Base-by-base conservation (phyloP, 2,329 filamentous ascomycete genomes). In the Neofusicoccum ribis region DNA sequence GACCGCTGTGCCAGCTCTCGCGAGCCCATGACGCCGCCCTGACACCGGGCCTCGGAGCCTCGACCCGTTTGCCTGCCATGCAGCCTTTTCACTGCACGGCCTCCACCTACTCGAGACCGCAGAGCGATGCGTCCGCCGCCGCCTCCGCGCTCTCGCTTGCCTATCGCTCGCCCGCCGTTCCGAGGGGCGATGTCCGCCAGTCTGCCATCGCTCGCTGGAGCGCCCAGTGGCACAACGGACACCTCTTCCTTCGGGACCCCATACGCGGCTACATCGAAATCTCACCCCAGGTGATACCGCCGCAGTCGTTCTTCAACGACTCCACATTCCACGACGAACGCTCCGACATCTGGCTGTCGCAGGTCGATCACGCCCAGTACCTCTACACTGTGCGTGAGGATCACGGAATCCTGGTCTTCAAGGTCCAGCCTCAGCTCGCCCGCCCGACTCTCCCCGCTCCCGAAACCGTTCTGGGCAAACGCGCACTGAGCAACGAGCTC, bases 321-420 rank as follows among this genome's bases (percentile, higher is more conserved):
- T 51, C 52, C 37, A 65, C 63, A 20, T 43, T 34, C 46, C 49
- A 60, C 37, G 54, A 65, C 36, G 46, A 50, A 36, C 46, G 49
- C 36, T 65, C 63, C 63, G 52, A 43, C 12, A 44, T 60, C 63
- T 65, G 49, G 44, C 43, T 65, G 36, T 51, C 63, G 41, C 36
- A 60, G 52, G 27, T 65, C 52, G 41, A 65, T 15, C 51, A 54
- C n/a, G 36, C 23, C 44, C 46, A 54, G 44, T 65, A 60, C 20
- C 63, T 65, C 15, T 65, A 65, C 44, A 65, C 54, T 37, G 47
- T 65, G 36, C 63, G 46, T 27, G 63, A 59, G 52, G 54, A 65
- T 37, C 49, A 65, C 44, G 63, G 63, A 17, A 51, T 51, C 37
- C 58, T 66, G 7, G 65, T 62, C 62, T 67, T 67, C 56, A 60